phyloP scores from a whole-genome alignment of 2,329 filamentous ascomycete species.

The Fusarium devonianum region DNA sequence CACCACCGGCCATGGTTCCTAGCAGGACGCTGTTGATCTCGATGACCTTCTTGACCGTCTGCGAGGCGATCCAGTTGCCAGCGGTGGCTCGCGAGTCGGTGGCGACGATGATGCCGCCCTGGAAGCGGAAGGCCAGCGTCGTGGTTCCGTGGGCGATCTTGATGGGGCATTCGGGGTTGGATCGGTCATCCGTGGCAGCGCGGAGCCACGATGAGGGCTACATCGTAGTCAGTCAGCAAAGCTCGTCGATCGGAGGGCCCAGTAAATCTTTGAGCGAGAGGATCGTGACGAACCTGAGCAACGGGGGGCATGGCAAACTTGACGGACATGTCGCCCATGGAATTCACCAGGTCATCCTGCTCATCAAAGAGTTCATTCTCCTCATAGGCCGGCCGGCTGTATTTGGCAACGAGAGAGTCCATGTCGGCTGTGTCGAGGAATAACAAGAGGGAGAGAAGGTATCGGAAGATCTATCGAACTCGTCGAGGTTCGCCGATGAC shows the following conservation, averaged over 20 bases:
- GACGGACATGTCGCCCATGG: conserved; percentile 79
- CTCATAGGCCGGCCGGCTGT: conserved; percentile 79
- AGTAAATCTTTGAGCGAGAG: background rate
- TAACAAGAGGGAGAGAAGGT: background rate
- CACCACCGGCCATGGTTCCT: conserved; percentile 98
- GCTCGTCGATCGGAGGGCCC: background rate
- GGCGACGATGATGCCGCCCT: conserved; percentile 97
- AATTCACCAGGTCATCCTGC: conserved; percentile 76
- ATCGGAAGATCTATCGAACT: conserved; percentile 12
- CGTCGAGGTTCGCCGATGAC: conserved; percentile 10
- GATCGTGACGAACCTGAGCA: conserved; percentile 71
- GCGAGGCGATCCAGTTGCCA: conserved; percentile 98
- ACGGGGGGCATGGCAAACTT: conserved; percentile 96
- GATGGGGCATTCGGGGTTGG: conserved; percentile 96
- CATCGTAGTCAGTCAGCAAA: conserved; percentile 7
- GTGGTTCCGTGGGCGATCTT: conserved; percentile 99
- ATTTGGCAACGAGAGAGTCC: conserved; percentile 92
- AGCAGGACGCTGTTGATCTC: conserved; percentile 95
- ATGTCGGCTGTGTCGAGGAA: conserved; percentile 58
- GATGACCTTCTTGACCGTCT: conserved; percentile 99
- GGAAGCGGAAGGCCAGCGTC: conserved; percentile 96
- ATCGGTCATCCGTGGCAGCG: conserved; percentile 94
- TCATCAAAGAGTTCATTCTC: conserved; percentile 74
- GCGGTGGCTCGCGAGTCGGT: conserved; percentile 97
- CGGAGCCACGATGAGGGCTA: conserved; percentile 94